phyloP scores from a whole-genome alignment of 2,329 filamentous ascomycete species.

The Calonectria pseudoreteaudii region DNA sequence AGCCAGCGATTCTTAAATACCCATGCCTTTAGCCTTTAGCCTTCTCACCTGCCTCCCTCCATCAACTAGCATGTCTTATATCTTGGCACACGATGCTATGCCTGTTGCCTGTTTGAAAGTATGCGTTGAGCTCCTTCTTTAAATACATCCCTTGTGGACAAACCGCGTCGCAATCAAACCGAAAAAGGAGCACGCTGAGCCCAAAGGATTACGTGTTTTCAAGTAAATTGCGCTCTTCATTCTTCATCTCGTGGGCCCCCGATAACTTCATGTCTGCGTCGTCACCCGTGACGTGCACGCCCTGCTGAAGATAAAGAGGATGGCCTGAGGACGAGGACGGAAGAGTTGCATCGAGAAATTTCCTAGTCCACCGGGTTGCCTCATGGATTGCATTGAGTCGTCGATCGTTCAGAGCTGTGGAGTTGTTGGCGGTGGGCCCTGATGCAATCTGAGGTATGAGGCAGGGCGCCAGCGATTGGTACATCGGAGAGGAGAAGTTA shows the following conservation, averaged over 20 bases:
- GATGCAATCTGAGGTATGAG: conserved; percentile 29
- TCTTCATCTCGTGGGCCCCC: not conserved
- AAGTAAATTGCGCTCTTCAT: conserved; percentile 20
- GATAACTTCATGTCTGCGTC: not conserved
- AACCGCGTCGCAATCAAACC: not conserved
- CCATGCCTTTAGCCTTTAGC: not conserved
- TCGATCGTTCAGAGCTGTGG: conserved; percentile 11
- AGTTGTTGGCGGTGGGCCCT: conserved; percentile 25
- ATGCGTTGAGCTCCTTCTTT: not conserved
- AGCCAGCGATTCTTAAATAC: not conserved
- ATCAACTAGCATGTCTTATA: not conserved
- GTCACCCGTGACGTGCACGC: conserved; percentile 16
- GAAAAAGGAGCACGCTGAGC: not conserved
- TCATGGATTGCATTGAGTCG: not conserved
- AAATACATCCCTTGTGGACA: not conserved
- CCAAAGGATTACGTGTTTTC: not conserved
- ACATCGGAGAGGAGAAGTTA: conserved; percentile 9
- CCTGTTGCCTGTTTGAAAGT: not conserved
- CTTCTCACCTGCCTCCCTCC: not conserved
- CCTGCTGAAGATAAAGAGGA: not conserved
- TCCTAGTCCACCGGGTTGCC: conserved; percentile 7
- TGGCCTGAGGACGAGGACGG: not conserved
- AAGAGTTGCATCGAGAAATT: conserved; percentile 1
- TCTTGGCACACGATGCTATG: too few relatives aligned
- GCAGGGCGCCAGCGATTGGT: conserved; percentile 28